Percentiles rank a stretch among this genome's conserved stretches.
Evolutionary conservation across 371 early-diverging fungal genomes (phyloP).

Genomic region (Zychaea mexicana): DNA sequence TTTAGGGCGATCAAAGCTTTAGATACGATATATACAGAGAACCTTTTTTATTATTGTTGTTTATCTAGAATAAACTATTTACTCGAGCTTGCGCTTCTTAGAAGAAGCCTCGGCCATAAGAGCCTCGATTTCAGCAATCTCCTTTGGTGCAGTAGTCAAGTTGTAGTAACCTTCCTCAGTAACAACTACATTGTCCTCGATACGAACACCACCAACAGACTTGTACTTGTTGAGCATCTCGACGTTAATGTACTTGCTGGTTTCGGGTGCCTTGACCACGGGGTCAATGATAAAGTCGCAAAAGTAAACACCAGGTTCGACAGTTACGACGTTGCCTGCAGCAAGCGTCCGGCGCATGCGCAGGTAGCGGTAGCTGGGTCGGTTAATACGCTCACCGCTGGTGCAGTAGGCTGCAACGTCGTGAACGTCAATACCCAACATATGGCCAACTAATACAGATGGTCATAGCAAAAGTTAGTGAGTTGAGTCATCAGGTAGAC

Average conservation of each 20-base stretch:
- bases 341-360: constrained; percentile 84
- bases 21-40: background rate
- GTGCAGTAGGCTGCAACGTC: constrained; percentile 90
- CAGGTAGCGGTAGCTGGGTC: constrained; percentile 83
- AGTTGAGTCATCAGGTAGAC: background rate
- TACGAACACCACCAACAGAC: constrained; percentile 90
- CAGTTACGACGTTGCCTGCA: constrained; percentile 87
- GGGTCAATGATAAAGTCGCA: constrained; percentile 61
- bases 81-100: constrained; percentile 8
- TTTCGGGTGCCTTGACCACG: constrained; percentile 55
- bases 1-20: too few species aligned
- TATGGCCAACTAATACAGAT: constrained; percentile 49
- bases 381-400: constrained; percentile 77
- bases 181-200: constrained; percentile 88
- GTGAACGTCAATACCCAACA: constrained; percentile 84
- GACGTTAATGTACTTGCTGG: constrained; percentile 70
- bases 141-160: constrained; percentile 78
- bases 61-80: background rate
- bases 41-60: background rate
- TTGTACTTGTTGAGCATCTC: constrained; percentile 70
- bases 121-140: constrained; percentile 73
- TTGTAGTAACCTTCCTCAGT: constrained; percentile 72
- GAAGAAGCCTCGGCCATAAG: constrained; percentile 17
- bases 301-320: constrained; percentile 90
- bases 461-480: background rate